Percentiles rank a stretch among this genome's conserved stretches.
These are phyloP conservation scores for Hanseniaspora gamundiae DNA, from an alignment of 1,139 yeast genomes.

Conservation along the genomic window DNA sequence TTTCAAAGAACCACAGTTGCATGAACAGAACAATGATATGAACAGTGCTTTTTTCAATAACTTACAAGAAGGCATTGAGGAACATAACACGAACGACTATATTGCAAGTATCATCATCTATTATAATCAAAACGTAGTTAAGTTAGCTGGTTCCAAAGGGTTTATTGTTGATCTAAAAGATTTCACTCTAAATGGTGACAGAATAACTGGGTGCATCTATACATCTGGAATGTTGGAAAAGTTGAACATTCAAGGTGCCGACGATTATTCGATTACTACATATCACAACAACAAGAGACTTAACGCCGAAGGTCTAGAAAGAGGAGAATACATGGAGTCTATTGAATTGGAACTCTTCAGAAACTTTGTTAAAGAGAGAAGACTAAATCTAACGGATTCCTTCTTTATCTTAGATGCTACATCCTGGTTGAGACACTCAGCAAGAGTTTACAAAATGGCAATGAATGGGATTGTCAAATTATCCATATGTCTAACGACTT, in stretches of 20 bases:
- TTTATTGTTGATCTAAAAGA: slow-evolving; percentile 18
- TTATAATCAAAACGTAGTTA: slow-evolving; percentile 18
- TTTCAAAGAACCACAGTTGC: slow-evolving; percentile 2
- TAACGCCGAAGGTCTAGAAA: slow-evolving; percentile 5
- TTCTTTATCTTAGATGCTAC: slow-evolving; percentile 63
- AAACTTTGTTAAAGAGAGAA: slow-evolving; percentile 20
- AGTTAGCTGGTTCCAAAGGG: slow-evolving; percentile 22
- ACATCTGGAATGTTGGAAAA: slow-evolving; percentile 18
- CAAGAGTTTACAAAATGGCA: slow-evolving; percentile 58
- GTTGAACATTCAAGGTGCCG: slow-evolving; percentile 13
- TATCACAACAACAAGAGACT: slow-evolving; percentile 2
- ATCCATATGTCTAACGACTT: slow-evolving; percentile 61
- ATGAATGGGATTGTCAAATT: slow-evolving; percentile 44
- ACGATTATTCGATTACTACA: slow-evolving; percentile 10
- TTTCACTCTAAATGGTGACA: slow-evolving; percentile 25
- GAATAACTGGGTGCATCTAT: slow-evolving; percentile 22
- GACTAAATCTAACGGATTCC: slow-evolving; percentile 29
- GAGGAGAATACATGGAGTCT: slow-evolving; percentile 12
- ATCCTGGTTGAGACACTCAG: slow-evolving; percentile 74
- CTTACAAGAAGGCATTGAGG: not conserved
- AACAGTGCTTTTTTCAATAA: not conserved
- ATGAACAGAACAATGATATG: not conserved
- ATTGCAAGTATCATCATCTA: slow-evolving; percentile 6
- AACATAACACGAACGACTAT: slow-evolving; percentile 4
- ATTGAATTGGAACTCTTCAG: slow-evolving; percentile 20